phyloP scores from a whole-genome alignment of 2,329 filamentous ascomycete genomes.

The Fusarium newnesense region DNA sequence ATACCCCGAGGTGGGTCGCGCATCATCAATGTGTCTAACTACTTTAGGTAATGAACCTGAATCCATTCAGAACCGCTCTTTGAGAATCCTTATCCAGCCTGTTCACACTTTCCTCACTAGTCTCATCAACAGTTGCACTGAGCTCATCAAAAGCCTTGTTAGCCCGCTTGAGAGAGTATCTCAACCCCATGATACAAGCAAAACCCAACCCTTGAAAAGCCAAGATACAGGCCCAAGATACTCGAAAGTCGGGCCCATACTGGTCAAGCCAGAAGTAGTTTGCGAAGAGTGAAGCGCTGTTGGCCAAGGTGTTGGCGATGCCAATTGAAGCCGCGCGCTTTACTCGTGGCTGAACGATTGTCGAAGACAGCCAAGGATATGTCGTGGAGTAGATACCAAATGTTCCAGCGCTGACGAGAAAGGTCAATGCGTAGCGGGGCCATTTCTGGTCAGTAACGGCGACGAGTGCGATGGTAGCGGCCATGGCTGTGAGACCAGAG shows the following conservation, averaged over 20 bases:
- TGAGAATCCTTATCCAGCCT: neutral
- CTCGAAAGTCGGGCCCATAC: neutral
- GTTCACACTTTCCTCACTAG: neutral
- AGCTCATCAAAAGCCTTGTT: neutral
- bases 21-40: neutral
- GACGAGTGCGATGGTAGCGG: neutral
- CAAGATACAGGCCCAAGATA: neutral
- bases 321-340: neutral
- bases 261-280: neutral
- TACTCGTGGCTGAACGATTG: neutral
- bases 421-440: neutral
- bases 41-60: neutral
- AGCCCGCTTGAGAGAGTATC: neutral
- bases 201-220: neutral
- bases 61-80: neutral
- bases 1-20: rapidly evolving
- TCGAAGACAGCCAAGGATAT: neutral
- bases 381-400: neutral
- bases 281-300: neutral
- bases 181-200: neutral
- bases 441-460: neutral
- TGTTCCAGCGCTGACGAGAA: neutral
- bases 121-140: neutral
- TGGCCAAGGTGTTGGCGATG: neutral
- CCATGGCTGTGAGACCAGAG: neutral